phyloP scores from a whole-genome alignment of 1,284 basidiomycete genomes.

The Mycena sp. region DNA sequence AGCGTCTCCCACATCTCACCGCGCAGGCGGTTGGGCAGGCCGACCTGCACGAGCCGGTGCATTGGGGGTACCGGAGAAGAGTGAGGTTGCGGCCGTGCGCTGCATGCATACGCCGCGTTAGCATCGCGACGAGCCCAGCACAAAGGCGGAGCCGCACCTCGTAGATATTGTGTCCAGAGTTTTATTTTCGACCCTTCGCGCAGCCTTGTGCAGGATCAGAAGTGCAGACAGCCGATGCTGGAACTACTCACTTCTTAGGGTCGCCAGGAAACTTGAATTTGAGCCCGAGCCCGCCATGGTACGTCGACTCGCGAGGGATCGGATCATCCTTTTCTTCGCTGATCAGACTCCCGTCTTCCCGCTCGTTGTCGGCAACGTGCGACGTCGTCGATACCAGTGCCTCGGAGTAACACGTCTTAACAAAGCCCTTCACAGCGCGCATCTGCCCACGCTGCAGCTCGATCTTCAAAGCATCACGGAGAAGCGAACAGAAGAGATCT shows the following conservation, averaged over 20 bases:
- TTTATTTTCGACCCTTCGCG: slow-evolving; percentile 98
- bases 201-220: slow-evolving; percentile 58
- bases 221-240: not conserved
- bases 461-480: slow-evolving; percentile 91
- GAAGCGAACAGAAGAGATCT: slow-evolving; percentile 91
- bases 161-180: slow-evolving; percentile 93
- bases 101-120: slow-evolving; percentile 37
- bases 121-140: not conserved
- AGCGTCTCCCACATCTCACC: slow-evolving; percentile 99
- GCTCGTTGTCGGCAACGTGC: slow-evolving; percentile 66
- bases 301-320: slow-evolving; percentile 61
- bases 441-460: slow-evolving; percentile 90
- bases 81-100: slow-evolving; percentile 91
- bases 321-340: slow-evolving; percentile 61
- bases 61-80: slow-evolving; percentile 96
- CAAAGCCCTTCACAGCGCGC: slow-evolving; percentile 93
- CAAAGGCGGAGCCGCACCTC: slow-evolving; percentile 56
- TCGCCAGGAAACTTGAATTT: slow-evolving; percentile 94
- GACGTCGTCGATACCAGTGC: slow-evolving; percentile 73
- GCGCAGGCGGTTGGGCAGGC: slow-evolving; percentile 92
- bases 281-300: slow-evolving; percentile 88
- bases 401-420: slow-evolving; percentile 95
- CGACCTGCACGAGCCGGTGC: slow-evolving; percentile 98
- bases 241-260: slow-evolving; percentile 79
- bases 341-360: slow-evolving; percentile 72